phyloP scores from a whole-genome alignment of 2,329 filamentous ascomycete genomes.

The Xylariaceae sp. region DNA sequence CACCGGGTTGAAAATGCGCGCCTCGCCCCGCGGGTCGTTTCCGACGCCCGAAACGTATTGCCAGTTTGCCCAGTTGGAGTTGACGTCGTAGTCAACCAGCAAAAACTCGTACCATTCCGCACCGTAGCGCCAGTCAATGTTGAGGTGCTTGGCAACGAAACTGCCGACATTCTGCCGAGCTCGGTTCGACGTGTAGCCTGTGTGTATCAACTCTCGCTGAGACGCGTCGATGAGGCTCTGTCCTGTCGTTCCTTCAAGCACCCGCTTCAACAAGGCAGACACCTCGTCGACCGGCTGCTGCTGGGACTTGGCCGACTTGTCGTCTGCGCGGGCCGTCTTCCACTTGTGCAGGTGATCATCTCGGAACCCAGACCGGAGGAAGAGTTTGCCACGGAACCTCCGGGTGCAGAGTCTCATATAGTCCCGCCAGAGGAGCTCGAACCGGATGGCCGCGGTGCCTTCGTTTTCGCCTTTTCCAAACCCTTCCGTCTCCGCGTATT shows the following conservation, averaged over 20 bases:
- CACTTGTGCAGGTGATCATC: conserved; percentile 40
- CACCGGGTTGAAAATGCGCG: conserved; percentile 73
- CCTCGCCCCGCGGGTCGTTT: conserved; percentile 67
- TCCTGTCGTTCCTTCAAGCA: conserved; percentile 64
- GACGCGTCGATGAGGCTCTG: conserved; percentile 73
- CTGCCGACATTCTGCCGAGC: conserved; percentile 71
- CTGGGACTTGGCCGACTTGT: conserved; percentile 31
- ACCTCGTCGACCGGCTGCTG: conserved; percentile 40
- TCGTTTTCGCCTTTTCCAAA: conserved; percentile 67
- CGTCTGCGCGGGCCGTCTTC: conserved; percentile 39
- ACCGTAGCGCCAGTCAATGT: conserved; percentile 73
- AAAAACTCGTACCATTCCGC: conserved; percentile 78
- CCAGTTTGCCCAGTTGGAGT: conserved; percentile 78
- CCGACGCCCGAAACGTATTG: conserved; percentile 76
- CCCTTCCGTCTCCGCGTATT: conserved; percentile 41
- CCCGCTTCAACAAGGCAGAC: conserved; percentile 46
- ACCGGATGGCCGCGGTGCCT: conserved; percentile 63
- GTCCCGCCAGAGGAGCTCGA: conserved; percentile 73
- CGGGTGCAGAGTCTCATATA: conserved; percentile 72
- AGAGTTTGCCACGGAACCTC: conserved; percentile 63
- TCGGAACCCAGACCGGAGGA: conserved; percentile 59
- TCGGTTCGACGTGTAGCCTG: conserved; percentile 73
- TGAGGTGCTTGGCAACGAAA: conserved; percentile 67
- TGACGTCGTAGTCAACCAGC: conserved; percentile 70
- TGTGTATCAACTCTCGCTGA: conserved; percentile 67